These are phyloP conservation scores for Endoconidiophora laricicola DNA, from an alignment of 2,329 filamentous ascomycete species.

Conservation along the genomic window DNA sequence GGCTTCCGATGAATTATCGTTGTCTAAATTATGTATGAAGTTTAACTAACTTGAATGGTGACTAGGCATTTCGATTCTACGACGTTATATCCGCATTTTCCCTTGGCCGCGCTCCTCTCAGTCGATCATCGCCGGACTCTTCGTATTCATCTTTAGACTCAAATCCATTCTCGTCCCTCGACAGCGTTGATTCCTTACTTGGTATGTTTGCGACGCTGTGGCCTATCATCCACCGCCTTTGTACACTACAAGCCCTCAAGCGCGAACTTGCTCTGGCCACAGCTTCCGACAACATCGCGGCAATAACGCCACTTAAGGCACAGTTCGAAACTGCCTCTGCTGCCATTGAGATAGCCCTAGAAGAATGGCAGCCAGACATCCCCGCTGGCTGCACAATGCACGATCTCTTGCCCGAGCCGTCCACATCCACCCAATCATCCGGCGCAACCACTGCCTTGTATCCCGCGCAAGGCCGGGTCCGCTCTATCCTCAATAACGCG, in stretches of 20 bases:
- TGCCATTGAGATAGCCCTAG: conserved; percentile 37
- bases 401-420: conserved; percentile 7
- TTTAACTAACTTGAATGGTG: neutral
- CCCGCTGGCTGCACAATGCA: conserved; percentile 23
- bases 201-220: conserved; percentile 46
- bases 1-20: conserved; percentile 3
- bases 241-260: conserved; percentile 36
- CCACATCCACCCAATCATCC: neutral
- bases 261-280: conserved; percentile 31
- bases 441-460: conserved; percentile 8
- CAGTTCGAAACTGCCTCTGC: conserved; percentile 35
- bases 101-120: conserved; percentile 36
- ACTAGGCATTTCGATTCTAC: conserved; percentile 46
- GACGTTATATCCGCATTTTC: conserved; percentile 48
- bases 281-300: conserved; percentile 24
- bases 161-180: conserved; percentile 29
- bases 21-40: neutral
- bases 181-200: conserved; percentile 40
- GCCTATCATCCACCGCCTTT: conserved; percentile 46
- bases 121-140: conserved; percentile 28
- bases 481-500: conserved; percentile 41
- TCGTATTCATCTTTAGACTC: conserved; percentile 29
- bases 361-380: conserved; percentile 37
- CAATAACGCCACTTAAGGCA: conserved; percentile 30
- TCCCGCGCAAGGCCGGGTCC: conserved; percentile 26